Evolutionary conservation across 352 stramenopile species (phyloP).

Genomic region (Globisporangium cylindrosporum): DNA sequence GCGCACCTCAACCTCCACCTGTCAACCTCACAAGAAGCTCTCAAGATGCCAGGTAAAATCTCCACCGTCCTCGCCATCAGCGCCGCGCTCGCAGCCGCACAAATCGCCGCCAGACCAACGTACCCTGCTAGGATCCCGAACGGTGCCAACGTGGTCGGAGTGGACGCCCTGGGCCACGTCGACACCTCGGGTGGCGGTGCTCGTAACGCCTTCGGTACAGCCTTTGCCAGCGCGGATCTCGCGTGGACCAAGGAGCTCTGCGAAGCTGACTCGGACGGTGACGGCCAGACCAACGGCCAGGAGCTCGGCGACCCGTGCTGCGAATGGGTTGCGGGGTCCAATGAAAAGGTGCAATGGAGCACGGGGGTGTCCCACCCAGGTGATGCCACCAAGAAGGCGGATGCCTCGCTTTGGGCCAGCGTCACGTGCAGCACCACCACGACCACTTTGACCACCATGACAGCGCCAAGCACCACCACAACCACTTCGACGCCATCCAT

Average conservation of each 20-base stretch:
- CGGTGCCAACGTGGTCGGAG: constrained; percentile 20
- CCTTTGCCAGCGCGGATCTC: constrained; percentile 17
- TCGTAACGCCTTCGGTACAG: constrained; percentile 30
- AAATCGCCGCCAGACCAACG: constrained; percentile 1
- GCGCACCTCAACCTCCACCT: not conserved
- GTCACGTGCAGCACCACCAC: constrained; percentile 3
- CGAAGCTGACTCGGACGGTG: constrained; percentile 33
- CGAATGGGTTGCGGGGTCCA: constrained; percentile 13
- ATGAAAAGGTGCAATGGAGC: constrained; percentile 21
- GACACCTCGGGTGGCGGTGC: constrained; percentile 27
- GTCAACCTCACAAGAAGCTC: not conserved
- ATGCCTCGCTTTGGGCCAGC: constrained; percentile 16
- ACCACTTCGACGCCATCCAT: too few relatives aligned
- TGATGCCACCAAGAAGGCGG: constrained; percentile 20
- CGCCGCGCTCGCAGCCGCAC: not conserved
- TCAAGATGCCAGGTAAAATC: constrained; percentile 7
- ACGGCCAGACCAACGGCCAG: constrained; percentile 55
- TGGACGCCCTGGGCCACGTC: constrained; percentile 32
- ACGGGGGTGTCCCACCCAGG: constrained; percentile 19
- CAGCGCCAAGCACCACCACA: not conserved
- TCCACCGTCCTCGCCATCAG: not conserved
- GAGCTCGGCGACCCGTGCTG: constrained; percentile 63
- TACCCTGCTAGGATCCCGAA: constrained; percentile 24
- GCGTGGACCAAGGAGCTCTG: constrained; percentile 38
- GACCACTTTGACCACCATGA: not conserved